A percentile compares a stretch with the other conserved stretches of the same genome.
Conservation (phyloP, 306 rosid genomes). For the Lathyrus oleraceus region DNA sequence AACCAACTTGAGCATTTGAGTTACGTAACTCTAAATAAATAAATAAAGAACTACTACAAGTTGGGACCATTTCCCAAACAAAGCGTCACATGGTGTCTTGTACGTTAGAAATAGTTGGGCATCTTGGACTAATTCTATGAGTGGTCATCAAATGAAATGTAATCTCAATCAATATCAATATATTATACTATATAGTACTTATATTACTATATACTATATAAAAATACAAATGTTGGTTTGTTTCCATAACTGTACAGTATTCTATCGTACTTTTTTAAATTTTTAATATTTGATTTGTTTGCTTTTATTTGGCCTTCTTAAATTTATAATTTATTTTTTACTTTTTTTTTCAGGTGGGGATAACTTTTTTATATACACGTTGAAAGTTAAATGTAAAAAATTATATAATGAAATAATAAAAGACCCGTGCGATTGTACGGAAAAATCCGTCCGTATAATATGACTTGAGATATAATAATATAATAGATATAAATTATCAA, state of each 20-base stretch:
- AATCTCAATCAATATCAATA: not conserved
- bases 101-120: not conserved
- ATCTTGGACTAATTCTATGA: not conserved
- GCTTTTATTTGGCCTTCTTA: not conserved
- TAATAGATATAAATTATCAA: too few relatives aligned
- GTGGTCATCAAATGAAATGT: not conserved
- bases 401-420: too few relatives aligned
- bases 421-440: too few relatives aligned
- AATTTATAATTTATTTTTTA: too few relatives aligned
- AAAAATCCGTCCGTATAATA: too few relatives aligned
- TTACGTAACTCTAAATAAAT: too few relatives aligned
- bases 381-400: too few relatives aligned
- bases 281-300: too few relatives aligned
- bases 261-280: too few relatives aligned
- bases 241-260: not conserved
- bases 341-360: too few relatives aligned
- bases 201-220: not conserved
- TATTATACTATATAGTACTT: not conserved
- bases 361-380: too few relatives aligned
- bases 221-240: not conserved
- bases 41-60: not conserved
- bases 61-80: slow-evolving; percentile 30
- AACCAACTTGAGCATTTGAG: not conserved
- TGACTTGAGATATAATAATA: too few relatives aligned
- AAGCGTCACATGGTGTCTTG: not conserved